These are phyloP conservation scores for Paralagenidium karlingii DNA, from an alignment of 352 stramenopile genomes.

Conservation along the genomic window DNA sequence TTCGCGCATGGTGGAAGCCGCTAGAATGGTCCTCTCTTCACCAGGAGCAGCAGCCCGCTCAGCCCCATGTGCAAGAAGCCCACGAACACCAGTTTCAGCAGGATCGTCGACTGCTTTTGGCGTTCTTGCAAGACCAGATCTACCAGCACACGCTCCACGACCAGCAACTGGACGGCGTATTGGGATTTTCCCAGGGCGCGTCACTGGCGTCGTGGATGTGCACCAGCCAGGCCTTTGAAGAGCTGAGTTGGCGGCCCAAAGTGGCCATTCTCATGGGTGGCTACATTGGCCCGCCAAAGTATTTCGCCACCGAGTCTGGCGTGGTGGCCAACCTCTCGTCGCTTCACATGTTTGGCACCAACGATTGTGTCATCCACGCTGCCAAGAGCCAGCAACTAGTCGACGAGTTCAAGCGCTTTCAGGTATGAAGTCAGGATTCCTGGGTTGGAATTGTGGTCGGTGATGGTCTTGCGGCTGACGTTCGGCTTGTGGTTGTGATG, in stretches of 20 bases:
- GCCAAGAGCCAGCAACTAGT: constrained; percentile 56
- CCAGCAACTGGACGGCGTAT: constrained; percentile 50
- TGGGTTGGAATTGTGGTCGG: not conserved
- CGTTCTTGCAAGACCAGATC: constrained; percentile 43
- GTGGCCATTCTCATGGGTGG: constrained; percentile 62
- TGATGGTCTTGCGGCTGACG: not conserved
- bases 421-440: no score
- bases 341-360: constrained; percentile 66
- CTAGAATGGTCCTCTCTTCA: no score
- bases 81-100: constrained; percentile 30
- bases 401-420: constrained; percentile 35
- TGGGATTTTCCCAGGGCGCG: constrained; percentile 78
- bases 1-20: constrained; percentile 66
- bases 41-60: no score
- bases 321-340: constrained; percentile 35
- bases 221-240: constrained; percentile 34
- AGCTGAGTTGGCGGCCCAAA: constrained; percentile 57
- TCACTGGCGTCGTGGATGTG: constrained; percentile 73
- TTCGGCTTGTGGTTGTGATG: constrained; percentile 1
- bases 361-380: constrained; percentile 69
- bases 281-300: constrained; percentile 52
- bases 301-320: constrained; percentile 29
- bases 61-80: constrained; percentile 28
- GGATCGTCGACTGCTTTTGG: constrained; percentile 38
- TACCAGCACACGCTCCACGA: no score